Conservation (phyloP, 495 filamentous ascomycete species). For the Podospora appendiculata region DNA sequence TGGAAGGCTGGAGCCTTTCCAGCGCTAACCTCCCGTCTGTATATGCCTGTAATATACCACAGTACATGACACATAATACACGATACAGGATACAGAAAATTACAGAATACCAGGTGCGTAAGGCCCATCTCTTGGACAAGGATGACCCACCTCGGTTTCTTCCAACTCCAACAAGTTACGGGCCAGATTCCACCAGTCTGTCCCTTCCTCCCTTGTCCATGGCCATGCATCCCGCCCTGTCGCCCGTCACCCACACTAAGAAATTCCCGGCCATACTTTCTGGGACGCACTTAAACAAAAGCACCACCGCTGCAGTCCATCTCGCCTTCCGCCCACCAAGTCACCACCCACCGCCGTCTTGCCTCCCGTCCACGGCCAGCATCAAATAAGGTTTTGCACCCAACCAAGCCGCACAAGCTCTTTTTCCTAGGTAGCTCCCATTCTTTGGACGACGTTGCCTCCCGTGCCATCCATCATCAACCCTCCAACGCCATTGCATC, state of each 20-base stretch:
- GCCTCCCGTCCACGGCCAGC: background rate
- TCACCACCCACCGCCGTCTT: background rate
- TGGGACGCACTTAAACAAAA: conserved; percentile 21
- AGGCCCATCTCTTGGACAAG: too few relatives aligned
- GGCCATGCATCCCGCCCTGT: conserved; percentile 15
- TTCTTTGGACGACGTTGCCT: background rate
- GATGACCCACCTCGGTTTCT: background rate
- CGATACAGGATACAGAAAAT: too few relatives aligned
- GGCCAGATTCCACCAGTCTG: background rate
- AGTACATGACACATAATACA: too few relatives aligned
- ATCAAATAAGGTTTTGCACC: background rate
- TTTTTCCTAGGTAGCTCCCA: too few relatives aligned
- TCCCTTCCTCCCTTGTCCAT: conserved; percentile 6
- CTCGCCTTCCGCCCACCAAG: background rate
- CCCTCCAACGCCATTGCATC: too few relatives aligned
- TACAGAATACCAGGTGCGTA: too few relatives aligned
- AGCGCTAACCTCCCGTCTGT: too few relatives aligned
- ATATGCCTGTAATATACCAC: background rate
- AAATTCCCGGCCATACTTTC: conserved; percentile 23
- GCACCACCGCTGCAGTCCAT: conserved; percentile 4
- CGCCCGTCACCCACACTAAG: conserved; percentile 15
- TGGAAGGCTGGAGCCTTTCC: too few relatives aligned
- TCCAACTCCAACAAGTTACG: background rate
- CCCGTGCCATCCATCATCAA: background rate
- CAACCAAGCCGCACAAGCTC: background rate